phyloP scores from a whole-genome alignment of 495 filamentous ascomycete genomes.

The Tuber borchii region DNA sequence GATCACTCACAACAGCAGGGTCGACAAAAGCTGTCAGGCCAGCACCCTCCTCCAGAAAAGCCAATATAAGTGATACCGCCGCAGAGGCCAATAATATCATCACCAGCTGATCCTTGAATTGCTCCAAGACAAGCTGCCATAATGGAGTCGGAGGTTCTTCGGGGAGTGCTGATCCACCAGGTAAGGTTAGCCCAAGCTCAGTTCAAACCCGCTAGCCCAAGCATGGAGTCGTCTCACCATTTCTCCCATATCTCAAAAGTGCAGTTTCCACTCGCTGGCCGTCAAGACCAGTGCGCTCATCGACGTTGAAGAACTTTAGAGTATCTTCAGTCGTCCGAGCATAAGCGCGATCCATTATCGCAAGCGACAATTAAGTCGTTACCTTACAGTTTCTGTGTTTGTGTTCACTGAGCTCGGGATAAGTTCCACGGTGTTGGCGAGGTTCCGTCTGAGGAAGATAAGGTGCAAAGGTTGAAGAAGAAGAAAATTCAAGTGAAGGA shows the following conservation, averaged over 20 bases:
- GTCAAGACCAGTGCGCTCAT: slow-evolving; percentile 61
- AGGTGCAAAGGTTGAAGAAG: slow-evolving; percentile 36
- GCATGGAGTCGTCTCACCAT: slow-evolving; percentile 56
- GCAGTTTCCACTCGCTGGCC: slow-evolving; percentile 59
- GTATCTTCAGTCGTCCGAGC: slow-evolving; percentile 60
- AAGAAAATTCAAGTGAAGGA: slow-evolving; percentile 26
- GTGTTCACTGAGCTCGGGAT: slow-evolving; percentile 6
- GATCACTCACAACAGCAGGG: slow-evolving; percentile 70
- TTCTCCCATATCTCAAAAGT: slow-evolving; percentile 67
- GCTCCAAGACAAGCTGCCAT: slow-evolving; percentile 93
- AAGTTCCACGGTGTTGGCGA: slow-evolving; percentile 7
- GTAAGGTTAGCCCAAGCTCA: slow-evolving; percentile 28
- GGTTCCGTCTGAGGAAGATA: background rate
- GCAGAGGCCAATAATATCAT: slow-evolving; percentile 91
- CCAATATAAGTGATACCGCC: slow-evolving; percentile 87
- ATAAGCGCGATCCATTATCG: slow-evolving; percentile 74
- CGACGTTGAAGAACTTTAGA: slow-evolving; percentile 64
- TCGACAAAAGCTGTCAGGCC: slow-evolving; percentile 99
- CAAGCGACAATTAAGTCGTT: slow-evolving; percentile 1
- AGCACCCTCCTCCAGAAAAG: slow-evolving; percentile 85
- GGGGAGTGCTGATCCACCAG: slow-evolving; percentile 60
- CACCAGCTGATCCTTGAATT: slow-evolving; percentile 98
- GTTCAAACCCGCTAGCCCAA: slow-evolving; percentile 12
- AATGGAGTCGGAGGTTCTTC: slow-evolving; percentile 96
- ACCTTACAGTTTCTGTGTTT: slow-evolving; percentile 5